Conservation (phyloP, 257 asterid genomes). For the Euphrasia confusa region DNA sequence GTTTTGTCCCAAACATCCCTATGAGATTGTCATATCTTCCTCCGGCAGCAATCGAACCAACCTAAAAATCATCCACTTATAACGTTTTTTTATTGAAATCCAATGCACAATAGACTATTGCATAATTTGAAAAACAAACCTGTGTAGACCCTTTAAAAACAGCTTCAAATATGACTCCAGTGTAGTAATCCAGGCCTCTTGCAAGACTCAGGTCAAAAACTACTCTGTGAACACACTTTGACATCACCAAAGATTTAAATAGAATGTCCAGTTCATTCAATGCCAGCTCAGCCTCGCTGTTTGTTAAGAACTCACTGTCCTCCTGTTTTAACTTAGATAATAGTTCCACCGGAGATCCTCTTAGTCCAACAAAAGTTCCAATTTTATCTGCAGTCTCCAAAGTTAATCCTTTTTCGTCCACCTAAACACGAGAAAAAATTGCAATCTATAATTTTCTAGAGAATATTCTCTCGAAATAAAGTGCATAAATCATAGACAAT, state of each 20-base stretch:
- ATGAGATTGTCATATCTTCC: slow-evolving; percentile 92
- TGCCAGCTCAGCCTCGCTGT: slow-evolving; percentile 62
- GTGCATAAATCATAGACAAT: neutral
- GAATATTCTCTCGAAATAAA: neutral
- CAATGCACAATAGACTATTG: too few species aligned
- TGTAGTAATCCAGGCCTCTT: slow-evolving; percentile 96
- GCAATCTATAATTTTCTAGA: slow-evolving; percentile 16
- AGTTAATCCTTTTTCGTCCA: slow-evolving; percentile 82
- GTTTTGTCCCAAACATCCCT: slow-evolving; percentile 80
- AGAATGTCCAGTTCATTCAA: slow-evolving; percentile 75
- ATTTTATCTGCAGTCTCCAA: slow-evolving; percentile 71
- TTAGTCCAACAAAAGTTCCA: slow-evolving; percentile 72
- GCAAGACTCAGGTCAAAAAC: slow-evolving; percentile 97
- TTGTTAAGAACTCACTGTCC: slow-evolving; percentile 61
- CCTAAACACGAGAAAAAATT: slow-evolving; percentile 37
- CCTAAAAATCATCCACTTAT: slow-evolving; percentile 34
- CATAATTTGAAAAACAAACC: slow-evolving; percentile 33
- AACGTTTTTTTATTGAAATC: neutral
- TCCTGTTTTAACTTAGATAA: slow-evolving; percentile 54
- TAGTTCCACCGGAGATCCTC: slow-evolving; percentile 83
- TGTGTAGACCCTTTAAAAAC: slow-evolving; percentile 82
- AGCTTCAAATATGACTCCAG: slow-evolving; percentile 94
- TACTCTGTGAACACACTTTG: slow-evolving; percentile 63
- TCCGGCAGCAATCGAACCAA: slow-evolving; percentile 97
- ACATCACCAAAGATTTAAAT: slow-evolving; percentile 63